phyloP scores from a whole-genome alignment of 371 early-diverging fungal genomes.

The Mortierella sp. region DNA sequence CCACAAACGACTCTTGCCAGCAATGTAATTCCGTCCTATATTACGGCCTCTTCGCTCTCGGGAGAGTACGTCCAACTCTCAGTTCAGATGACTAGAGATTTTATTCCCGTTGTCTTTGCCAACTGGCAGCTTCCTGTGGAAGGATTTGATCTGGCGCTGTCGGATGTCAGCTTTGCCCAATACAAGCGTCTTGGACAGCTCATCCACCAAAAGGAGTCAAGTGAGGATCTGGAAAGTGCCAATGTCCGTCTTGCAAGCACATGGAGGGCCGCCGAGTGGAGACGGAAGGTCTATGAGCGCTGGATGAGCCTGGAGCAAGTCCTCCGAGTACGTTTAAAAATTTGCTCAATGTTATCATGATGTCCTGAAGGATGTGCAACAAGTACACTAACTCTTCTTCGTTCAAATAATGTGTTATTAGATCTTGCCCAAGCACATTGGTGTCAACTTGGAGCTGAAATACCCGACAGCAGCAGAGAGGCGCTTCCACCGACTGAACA shows the following conservation, averaged over 20 bases:
- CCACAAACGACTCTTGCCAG: conserved; percentile 51
- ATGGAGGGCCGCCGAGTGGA: conserved; percentile 45
- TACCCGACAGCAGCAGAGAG: conserved; percentile 82
- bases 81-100: conserved; percentile 93
- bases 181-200: conserved; percentile 64
- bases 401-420: conserved; percentile 34
- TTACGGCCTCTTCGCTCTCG: conserved; percentile 83
- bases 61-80: conserved; percentile 87
- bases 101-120: conserved; percentile 90
- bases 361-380: background rate
- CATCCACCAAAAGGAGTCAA: background rate
- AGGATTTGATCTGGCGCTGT: conserved; percentile 71
- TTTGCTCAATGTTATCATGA: too few relatives aligned
- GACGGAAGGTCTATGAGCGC: conserved; percentile 59
- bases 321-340: conserved; percentile 69
- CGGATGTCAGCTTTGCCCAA: conserved; percentile 73
- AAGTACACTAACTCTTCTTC: too few relatives aligned
- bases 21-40: conserved; percentile 79
- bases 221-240: conserved; percentile 35
- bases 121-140: conserved; percentile 75
- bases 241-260: conserved; percentile 23
- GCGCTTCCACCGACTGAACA: conserved; percentile 64
- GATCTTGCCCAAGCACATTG: conserved; percentile 80
- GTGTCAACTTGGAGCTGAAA: conserved; percentile 88
- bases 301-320: conserved; percentile 85